These are phyloP conservation scores for Fraxinus sp. DNA, from an alignment of 305 asterid species.

Conservation along the genomic window DNA sequence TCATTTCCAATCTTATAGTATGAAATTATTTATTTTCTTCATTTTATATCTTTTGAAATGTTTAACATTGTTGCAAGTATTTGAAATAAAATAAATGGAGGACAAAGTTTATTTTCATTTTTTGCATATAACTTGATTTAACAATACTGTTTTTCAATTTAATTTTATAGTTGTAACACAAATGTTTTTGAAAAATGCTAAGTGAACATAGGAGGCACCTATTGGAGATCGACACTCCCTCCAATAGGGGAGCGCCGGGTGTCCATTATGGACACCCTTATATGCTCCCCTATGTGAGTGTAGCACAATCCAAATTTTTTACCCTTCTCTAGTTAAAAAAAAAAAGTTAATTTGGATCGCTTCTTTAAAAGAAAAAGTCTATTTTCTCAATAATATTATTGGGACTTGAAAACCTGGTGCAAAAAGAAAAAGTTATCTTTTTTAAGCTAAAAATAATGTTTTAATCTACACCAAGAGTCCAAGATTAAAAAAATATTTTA, in stretches of 20 bases:
- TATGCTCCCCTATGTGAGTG: too few species aligned
- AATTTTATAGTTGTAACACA: too few species aligned
- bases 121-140: not conserved
- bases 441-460: not conserved
- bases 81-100: not conserved
- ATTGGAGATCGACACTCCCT: too few species aligned
- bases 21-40: not conserved
- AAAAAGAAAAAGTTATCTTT: not conserved
- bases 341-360: not conserved
- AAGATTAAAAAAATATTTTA: too few species aligned
- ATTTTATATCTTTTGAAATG: not conserved
- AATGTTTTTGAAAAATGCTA: too few species aligned
- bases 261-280: too few species aligned
- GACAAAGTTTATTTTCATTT: not conserved
- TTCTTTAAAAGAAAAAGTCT: not conserved
- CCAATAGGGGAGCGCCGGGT: too few species aligned
- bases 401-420: not conserved
- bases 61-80: not conserved
- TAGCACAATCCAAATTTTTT: not conserved
- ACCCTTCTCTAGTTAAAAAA: not conserved
- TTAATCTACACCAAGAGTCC: not conserved
- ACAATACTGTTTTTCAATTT: not conserved
- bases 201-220: too few species aligned
- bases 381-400: not conserved
- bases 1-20: not conserved